Base-by-base conservation (phyloP, 306 rosid species). In the Rosa persica region DNA sequence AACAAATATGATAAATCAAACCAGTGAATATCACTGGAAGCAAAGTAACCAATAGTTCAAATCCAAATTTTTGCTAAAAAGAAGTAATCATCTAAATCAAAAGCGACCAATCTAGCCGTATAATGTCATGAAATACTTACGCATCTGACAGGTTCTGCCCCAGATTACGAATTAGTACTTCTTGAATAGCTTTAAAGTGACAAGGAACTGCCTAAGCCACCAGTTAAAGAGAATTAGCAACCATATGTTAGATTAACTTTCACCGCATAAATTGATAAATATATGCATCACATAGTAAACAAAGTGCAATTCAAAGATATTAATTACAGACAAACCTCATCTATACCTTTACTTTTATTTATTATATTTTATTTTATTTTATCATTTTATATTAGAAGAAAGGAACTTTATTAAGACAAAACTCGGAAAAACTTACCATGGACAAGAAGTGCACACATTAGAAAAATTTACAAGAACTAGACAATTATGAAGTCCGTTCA, bases 141-240 rank as follows among this genome's bases (percentile, higher is more conserved):
- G 83, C 82, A 44, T 91, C 88, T 54, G 91, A 80, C 80, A 92
- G 83, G 82, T 90, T 85, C 3, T 81, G 85, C 74, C 96, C 93
- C 27, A 92, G 81, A 85, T 86, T 92, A 72, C 54, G 83, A 78
- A 78, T 79, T 64, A 94, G 78, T 46, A 87, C 91, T 70, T 85
- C 79, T 81, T 87, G 73, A 58, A 94, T 85, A 67, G 80, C 90
- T 83, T 82, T 74, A 73, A 90, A 92, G 75, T 83, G 88, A 84
- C 88, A 85, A 79, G 98, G 93, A 83, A 86, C 88, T 72, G 93
- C 97, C 98, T 94, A 86, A 34, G 66, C 75, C 83, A 80, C 80
- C 57, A 81, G 80, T 69, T 69, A 75, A 68, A 70, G 44, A 86
- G 27, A 80, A 42, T 75, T 48, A 80, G 78, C 83, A 84, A 73